Base-by-base conservation (phyloP, 768 basidiomycete species). In the Russula vinacea region DNA sequence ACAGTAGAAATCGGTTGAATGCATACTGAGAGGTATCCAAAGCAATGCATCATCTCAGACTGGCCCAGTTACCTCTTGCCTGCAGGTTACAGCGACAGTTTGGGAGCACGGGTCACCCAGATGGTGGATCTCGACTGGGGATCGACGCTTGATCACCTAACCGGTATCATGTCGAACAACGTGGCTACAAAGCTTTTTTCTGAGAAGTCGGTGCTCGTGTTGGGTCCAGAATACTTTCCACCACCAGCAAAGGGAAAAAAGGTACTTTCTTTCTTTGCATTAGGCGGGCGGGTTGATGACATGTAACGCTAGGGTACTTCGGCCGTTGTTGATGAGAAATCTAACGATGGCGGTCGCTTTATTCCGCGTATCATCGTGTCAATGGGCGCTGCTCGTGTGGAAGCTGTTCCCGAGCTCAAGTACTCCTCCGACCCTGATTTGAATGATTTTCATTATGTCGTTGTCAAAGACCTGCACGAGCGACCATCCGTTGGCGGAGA, bases 361-460 rank as follows among this genome's bases (percentile, higher is more conserved):
- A 82, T 84, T 67, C 83, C 81, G 26, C 84, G 83, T 56, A 88
- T 94, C 65, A 81, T 92, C 40, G 73, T 91, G 49, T 83, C 84
- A 35, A 90, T 94, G 85, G 92, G 92, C 0, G 90, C 93, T 0
- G 74, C 76, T 8, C 77, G 75, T 14, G 87, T 95, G 52, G 88
- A 92, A 73, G 84, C 85, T 2, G 81, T 86, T 33, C 73, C 76
- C 9, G 81, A 84, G n/a, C 35, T 74, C 10, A 78, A 75, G 62
- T 73, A 76, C 65, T 81, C 83, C 4, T 77, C 66, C 35, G 71
- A 58, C n/a, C 63, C 53, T 17, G 75, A 50, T 26, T 77, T 69
- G 16, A 62, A 24, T 33, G 72, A 67, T 8, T 91, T 84, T 72
- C 81, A 88, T 70, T 86, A 85, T 64, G 74, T 91, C 45, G 78